phyloP scores from a whole-genome alignment of 768 basidiomycete genomes.

The Clavulina sp. region DNA sequence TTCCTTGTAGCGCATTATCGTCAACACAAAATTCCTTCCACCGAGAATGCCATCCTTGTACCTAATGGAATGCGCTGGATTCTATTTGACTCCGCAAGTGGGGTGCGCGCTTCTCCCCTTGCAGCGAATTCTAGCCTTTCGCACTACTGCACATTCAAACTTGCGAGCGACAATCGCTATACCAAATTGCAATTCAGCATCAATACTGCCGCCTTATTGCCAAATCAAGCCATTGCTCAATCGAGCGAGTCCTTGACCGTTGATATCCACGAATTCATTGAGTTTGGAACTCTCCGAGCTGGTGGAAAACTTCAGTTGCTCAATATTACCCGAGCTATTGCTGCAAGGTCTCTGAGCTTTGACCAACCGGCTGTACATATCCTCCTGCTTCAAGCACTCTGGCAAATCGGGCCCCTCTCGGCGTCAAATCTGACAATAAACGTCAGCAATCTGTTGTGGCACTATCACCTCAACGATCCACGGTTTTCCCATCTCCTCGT shows the following conservation, averaged over 20 bases:
- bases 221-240: no score
- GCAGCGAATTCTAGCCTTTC: slow-evolving; percentile 13
- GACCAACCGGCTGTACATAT: slow-evolving; percentile 24
- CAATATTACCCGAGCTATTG: slow-evolving; percentile 32
- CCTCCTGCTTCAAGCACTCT: slow-evolving; percentile 28
- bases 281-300: slow-evolving; percentile 29
- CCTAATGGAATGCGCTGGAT: slow-evolving; percentile 19
- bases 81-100: slow-evolving; percentile 16
- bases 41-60: slow-evolving; percentile 5
- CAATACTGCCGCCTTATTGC: no score
- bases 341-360: slow-evolving; percentile 24
- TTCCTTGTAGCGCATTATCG: slow-evolving; percentile 1
- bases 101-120: slow-evolving; percentile 10
- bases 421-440: background rate
- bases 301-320: slow-evolving; percentile 32
- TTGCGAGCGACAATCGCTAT: slow-evolving; percentile 17
- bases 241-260: no score
- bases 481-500: slow-evolving; percentile 17
- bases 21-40: background rate
- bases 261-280: slow-evolving; percentile 29
- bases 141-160: slow-evolving; percentile 17
- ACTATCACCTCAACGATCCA: slow-evolving; percentile 13
- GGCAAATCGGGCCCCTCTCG: slow-evolving; percentile 24
- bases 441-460: background rate
- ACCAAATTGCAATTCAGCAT: slow-evolving; percentile 20